Evolutionary conservation across 2,329 filamentous ascomycete species (phyloP).

Genomic region (Trichophyton mentagrophytes): DNA sequence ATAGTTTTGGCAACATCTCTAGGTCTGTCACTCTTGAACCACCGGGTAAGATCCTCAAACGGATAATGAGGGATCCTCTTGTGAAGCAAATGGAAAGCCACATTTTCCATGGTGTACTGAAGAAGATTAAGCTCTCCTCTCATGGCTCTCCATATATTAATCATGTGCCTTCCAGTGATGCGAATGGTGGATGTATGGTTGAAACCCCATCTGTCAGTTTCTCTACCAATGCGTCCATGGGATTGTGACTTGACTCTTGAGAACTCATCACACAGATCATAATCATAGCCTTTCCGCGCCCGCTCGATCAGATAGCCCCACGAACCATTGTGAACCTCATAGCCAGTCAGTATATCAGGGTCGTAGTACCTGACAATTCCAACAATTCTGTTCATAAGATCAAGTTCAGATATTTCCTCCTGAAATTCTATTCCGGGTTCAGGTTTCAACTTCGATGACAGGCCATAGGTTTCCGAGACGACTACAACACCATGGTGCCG

Average conservation of each 20-base stretch:
- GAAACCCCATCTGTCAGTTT: constrained; percentile 84
- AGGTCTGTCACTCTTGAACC: constrained; percentile 60
- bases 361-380: constrained; percentile 74
- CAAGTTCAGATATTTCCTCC: constrained; percentile 66
- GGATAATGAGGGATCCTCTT: constrained; percentile 78
- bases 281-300: constrained; percentile 73
- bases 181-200: constrained; percentile 83
- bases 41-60: constrained; percentile 63
- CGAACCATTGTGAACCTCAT: constrained; percentile 82
- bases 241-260: constrained; percentile 77
- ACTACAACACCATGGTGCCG: constrained; percentile 59
- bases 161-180: constrained; percentile 88
- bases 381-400: constrained; percentile 72
- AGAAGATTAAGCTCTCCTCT: constrained; percentile 78
- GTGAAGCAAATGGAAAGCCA: constrained; percentile 81
- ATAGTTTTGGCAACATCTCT: constrained; percentile 62
- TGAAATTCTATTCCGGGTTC: constrained; percentile 47
- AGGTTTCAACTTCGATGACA: constrained; percentile 49
- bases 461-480: constrained; percentile 48
- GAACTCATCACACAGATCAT: constrained; percentile 80
- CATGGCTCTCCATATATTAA: constrained; percentile 97
- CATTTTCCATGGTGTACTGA: constrained; percentile 94
- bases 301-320: constrained; percentile 96
- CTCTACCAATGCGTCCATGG: constrained; percentile 71
- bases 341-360: constrained; percentile 86